phyloP scores from a whole-genome alignment of 164 flowering plant genomes.

The Sedum album region DNA sequence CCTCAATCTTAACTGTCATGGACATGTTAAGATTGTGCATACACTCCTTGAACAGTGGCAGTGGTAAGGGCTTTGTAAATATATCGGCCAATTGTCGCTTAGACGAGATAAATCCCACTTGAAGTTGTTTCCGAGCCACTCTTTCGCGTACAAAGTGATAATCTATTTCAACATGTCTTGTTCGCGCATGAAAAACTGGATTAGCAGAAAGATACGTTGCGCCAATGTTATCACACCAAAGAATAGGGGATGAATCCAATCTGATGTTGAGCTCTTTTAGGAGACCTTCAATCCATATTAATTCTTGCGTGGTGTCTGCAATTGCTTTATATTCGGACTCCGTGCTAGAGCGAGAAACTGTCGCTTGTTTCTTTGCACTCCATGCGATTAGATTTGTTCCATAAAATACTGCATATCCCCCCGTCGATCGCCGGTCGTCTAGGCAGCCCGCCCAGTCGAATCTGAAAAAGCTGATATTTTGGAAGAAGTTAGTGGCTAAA shows the following conservation, averaged over 20 bases:
- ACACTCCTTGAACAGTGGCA: no score
- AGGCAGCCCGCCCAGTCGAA: neutral
- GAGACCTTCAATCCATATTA: neutral
- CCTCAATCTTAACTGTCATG: no score
- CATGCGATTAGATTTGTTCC: neutral
- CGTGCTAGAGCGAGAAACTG: neutral
- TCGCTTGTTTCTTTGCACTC: neutral
- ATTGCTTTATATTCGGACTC: neutral
- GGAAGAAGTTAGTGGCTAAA: neutral
- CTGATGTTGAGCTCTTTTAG: neutral
- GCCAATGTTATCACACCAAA: conserved; percentile 7
- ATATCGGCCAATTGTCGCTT: no score
- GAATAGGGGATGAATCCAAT: neutral
- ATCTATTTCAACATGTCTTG: conserved; percentile 5
- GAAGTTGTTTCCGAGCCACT: neutral
- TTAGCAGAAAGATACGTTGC: neutral
- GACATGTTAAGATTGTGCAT: no score
- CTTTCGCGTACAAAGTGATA: conserved; percentile 7
- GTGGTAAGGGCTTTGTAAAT: no score
- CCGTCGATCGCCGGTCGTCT: neutral
- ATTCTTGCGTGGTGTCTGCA: neutral
- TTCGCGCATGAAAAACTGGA: neutral
- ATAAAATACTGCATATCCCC: neutral
- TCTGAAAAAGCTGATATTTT: neutral
- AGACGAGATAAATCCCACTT: neutral